Evolutionary conservation across 2,329 filamentous ascomycete species (phyloP).

Genomic region (Fusarium heterosporum): DNA sequence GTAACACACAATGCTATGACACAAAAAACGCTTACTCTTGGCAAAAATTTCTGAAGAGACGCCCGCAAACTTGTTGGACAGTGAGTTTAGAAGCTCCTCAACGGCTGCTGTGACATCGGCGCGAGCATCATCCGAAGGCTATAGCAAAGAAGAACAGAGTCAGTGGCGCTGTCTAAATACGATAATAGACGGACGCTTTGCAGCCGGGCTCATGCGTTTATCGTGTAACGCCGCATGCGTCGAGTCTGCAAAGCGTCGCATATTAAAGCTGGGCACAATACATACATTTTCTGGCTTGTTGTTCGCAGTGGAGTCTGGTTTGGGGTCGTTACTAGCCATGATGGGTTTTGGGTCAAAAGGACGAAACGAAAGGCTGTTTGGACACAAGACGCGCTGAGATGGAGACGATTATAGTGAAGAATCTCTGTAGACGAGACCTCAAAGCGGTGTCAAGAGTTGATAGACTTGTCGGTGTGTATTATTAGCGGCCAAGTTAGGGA

Average conservation of each 20-base stretch:
- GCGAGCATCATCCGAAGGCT: slow-evolving; percentile 61
- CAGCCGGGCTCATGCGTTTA: neutral
- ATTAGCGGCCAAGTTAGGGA: neutral
- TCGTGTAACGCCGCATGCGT: slow-evolving; percentile 15
- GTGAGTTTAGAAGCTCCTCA: slow-evolving; percentile 85
- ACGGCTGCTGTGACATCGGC: slow-evolving; percentile 81
- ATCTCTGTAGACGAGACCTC: neutral
- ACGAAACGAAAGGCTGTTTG: too few relatives aligned
- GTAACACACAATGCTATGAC: neutral
- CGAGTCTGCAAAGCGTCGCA: neutral
- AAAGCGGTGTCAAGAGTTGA: neutral
- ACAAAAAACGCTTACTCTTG: slow-evolving; percentile 76
- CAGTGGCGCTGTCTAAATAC: slow-evolving; percentile 26
- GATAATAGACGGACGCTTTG: slow-evolving; percentile 6
- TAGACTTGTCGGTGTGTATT: slow-evolving; percentile 12
- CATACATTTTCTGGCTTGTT: slow-evolving; percentile 53
- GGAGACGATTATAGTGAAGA: neutral
- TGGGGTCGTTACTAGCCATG: slow-evolving; percentile 56
- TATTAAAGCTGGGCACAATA: slow-evolving; percentile 13
- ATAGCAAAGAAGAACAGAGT: slow-evolving; percentile 15
- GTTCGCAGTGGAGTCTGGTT: slow-evolving; percentile 46
- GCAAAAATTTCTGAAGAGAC: slow-evolving; percentile 89
- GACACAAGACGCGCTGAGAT: slow-evolving; percentile 1
- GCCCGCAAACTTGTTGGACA: slow-evolving; percentile 86
- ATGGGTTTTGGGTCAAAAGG: slow-evolving; percentile 9